These are phyloP conservation scores for Tricholoma sp. DNA, from an alignment of 768 basidiomycete genomes.

Conservation along the genomic window DNA sequence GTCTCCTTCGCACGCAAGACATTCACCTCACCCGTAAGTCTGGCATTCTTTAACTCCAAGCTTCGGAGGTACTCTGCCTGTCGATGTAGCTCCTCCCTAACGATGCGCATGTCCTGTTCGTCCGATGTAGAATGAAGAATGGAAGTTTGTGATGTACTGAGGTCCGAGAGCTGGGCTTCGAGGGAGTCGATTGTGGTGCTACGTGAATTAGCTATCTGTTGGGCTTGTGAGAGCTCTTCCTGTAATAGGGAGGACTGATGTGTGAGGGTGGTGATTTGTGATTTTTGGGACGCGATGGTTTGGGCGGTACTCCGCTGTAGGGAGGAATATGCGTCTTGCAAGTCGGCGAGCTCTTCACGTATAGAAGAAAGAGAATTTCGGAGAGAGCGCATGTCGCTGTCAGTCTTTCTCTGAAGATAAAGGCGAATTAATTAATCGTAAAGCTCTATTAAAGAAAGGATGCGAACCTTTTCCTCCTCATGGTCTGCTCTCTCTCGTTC, in stretches of 20 bases:
- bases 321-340: constrained; percentile 48
- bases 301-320: constrained; percentile 46
- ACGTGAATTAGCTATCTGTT: constrained; percentile 37
- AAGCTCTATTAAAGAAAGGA: not conserved
- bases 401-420: constrained; percentile 37
- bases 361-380: constrained; percentile 45
- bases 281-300: constrained; percentile 43
- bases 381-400: constrained; percentile 47
- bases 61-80: constrained; percentile 57
- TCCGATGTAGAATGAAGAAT: constrained; percentile 29
- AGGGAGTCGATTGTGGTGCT: constrained; percentile 36
- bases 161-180: constrained; percentile 44
- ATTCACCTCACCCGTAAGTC: constrained; percentile 47
- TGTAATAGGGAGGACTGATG: constrained; percentile 43
- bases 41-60: constrained; percentile 56
- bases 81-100: constrained; percentile 63
- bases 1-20: constrained; percentile 49
- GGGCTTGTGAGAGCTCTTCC: constrained; percentile 40
- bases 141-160: constrained; percentile 29
- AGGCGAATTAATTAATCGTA: not conserved
- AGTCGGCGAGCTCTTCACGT: constrained; percentile 54
- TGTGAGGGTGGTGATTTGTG: constrained; percentile 44
- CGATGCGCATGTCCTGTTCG: constrained; percentile 50
- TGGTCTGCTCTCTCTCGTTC: constrained; percentile 47
- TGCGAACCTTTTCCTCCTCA: constrained; percentile 58